Evolutionary conservation across 129 eudicot species (phyloP).

Genomic region (Chrysanthemum lavandulifolium): DNA sequence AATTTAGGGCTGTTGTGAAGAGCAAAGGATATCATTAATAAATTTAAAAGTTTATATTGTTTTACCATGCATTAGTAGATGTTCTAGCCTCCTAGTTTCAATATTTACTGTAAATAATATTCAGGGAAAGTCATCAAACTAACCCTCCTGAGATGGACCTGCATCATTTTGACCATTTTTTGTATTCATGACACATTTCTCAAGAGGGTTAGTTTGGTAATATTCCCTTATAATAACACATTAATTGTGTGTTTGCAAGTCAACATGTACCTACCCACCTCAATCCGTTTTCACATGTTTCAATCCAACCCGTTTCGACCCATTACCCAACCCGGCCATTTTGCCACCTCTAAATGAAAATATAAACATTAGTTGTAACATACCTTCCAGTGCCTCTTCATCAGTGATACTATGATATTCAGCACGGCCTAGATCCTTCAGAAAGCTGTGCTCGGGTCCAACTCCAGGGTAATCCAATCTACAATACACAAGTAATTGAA

Average conservation of each 20-base stretch:
- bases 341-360: not conserved
- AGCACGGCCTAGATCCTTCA: conserved; percentile 88
- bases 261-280: not conserved
- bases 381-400: conserved; percentile 88
- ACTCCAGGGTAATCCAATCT: conserved; percentile 98
- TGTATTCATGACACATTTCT: no score
- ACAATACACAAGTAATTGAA: not conserved
- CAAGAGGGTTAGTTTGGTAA: no score
- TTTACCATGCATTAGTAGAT: no score
- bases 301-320: not conserved
- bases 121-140: no score
- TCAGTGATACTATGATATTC: conserved; percentile 81
- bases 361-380: not conserved
- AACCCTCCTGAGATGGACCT: no score
- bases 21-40: no score
- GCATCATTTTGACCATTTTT: no score
- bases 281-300: not conserved
- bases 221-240: no score
- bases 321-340: not conserved
- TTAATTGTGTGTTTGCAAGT: not conserved
- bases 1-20: no score
- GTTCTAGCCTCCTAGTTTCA: no score
- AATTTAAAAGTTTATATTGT: no score
- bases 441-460: conserved; percentile 92
- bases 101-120: no score